Percentiles rank a stretch among this genome's conserved stretches.
Conservation (phyloP, 495 filamentous ascomycete species). For the Margaritispora aquatica region DNA sequence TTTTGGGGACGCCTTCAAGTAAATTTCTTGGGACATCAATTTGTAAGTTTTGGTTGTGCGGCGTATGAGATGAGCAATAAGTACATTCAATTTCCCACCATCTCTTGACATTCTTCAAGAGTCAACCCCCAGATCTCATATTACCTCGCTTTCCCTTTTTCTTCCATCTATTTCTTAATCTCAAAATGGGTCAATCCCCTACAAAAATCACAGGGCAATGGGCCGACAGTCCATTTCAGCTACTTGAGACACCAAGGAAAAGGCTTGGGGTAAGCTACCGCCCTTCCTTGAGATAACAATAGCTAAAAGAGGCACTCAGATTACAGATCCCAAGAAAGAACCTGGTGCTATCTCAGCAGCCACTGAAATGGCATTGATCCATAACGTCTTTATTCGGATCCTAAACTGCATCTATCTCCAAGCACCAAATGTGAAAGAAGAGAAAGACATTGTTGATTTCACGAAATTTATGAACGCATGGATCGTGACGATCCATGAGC, state of each 20-base stretch:
- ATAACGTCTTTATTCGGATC: slow-evolving; percentile 42
- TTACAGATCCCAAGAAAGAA: slow-evolving; percentile 8
- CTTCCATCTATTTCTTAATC: not conserved
- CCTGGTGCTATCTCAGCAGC: slow-evolving; percentile 23
- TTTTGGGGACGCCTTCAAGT: not conserved
- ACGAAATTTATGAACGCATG: slow-evolving; percentile 30
- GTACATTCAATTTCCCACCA: too few species aligned
- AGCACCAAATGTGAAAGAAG: slow-evolving; percentile 31
- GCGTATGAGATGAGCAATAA: too few species aligned
- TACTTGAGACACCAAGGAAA: slow-evolving; percentile 27
- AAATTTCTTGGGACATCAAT: too few species aligned
- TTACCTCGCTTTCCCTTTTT: not conserved
- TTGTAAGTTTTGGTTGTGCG: too few species aligned
- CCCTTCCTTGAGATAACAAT: not conserved
- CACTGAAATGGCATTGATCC: slow-evolving; percentile 36
- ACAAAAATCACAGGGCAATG: slow-evolving; percentile 24
- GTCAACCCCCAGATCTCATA: too few species aligned
- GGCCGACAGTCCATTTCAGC: slow-evolving; percentile 29
- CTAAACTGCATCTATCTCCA: slow-evolving; percentile 46
- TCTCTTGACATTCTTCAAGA: too few species aligned
- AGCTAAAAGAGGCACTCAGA: not conserved
- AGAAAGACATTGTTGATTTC: slow-evolving; percentile 33
- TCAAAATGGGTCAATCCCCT: slow-evolving; percentile 14
- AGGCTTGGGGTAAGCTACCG: slow-evolving; percentile 18
- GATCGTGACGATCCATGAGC: slow-evolving; percentile 25